Base-by-base conservation (phyloP, 306 rosid species). In the Acmispon strigosus region DNA sequence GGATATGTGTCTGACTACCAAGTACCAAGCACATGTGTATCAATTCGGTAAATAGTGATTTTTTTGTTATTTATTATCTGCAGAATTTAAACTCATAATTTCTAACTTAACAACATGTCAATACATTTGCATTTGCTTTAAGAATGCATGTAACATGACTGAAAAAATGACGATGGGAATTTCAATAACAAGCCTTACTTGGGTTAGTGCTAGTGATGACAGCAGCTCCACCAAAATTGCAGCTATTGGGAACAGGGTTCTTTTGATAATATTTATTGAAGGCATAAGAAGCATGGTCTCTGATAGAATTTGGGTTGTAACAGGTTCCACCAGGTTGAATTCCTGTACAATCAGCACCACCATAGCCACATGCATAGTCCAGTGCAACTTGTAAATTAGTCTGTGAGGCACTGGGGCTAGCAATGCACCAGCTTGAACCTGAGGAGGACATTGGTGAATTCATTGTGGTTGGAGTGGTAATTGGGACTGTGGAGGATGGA, bases 301-400 rank as follows among this genome's bases (percentile, higher is more conserved):
- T 75, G 0, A 91, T 11, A 39, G 79, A 73, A 62, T 22, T 83
- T 4, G 97, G 96, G 32, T 74, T 85, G 70, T 85, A 91, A 78
- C 97, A 91, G 61, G 63, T 88, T 60, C 90, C 86, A 60, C 86
- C 86, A 16, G 78, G 71, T 75, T 88, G 96, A 83, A 91, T 85
- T 62, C 79, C 85, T 7, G 89, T 79, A 66, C 97, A 91, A 74
- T 88, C 97, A 43, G 81, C 74, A 18, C 89, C 89, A 60, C 89
- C 95, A 73, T 73, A 70, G 34, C 97, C 97, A 76, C 97, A 91
- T 10, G 96, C 96, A 85, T 88, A 91, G 73, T 91, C 97, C 84
- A 91, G 67, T 68, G 97, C 97, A 70, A 86, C 92, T 78, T 91
- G 97, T 37, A 91, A 69, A 2, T 80, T 66, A 42, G 37, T 68